Conservation (phyloP, 1,139 yeast genomes). For the Pichia sp. region DNA sequence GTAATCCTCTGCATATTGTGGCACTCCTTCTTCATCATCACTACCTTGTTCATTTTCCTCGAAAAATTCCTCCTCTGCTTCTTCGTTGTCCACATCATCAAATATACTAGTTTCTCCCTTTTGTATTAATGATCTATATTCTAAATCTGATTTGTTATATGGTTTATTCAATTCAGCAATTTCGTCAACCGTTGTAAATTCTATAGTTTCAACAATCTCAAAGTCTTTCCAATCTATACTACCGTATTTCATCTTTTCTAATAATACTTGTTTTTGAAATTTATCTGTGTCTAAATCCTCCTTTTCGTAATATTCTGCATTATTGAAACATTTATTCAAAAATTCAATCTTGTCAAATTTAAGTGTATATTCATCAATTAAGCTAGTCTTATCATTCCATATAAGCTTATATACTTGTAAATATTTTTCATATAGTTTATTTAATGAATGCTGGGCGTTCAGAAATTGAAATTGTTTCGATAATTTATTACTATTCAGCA, state of each 20-base stretch:
- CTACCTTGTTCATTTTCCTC: conserved; percentile 1
- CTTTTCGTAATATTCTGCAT: conserved; percentile 53
- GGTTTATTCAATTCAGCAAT: conserved; percentile 59
- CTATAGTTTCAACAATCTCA: conserved; percentile 59
- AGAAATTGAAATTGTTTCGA: conserved; percentile 66
- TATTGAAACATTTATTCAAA: conserved; percentile 43
- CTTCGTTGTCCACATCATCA: conserved; percentile 1
- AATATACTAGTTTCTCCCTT: conserved; percentile 25
- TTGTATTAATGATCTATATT: conserved; percentile 54
- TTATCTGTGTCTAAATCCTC: conserved; percentile 30
- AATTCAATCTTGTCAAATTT: conserved; percentile 29
- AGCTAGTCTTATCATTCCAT: conserved; percentile 25
- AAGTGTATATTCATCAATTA: conserved; percentile 16
- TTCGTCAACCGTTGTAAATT: conserved; percentile 60
- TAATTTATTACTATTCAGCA: conserved; percentile 32
- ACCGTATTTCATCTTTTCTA: conserved; percentile 52
- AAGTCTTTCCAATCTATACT: conserved; percentile 88
- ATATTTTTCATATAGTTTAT: conserved; percentile 44
- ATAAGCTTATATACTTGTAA: conserved; percentile 51
- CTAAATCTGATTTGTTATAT: conserved; percentile 49
- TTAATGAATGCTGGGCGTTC: conserved; percentile 51
- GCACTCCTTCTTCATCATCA: conserved; percentile 12
- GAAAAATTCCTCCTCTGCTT: conserved; percentile 1
- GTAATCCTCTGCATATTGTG: conserved; percentile 1
- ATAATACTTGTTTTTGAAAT: conserved; percentile 27